phyloP scores from a whole-genome alignment of 2,329 filamentous ascomycete species.

The Calonectria fujianensis region DNA sequence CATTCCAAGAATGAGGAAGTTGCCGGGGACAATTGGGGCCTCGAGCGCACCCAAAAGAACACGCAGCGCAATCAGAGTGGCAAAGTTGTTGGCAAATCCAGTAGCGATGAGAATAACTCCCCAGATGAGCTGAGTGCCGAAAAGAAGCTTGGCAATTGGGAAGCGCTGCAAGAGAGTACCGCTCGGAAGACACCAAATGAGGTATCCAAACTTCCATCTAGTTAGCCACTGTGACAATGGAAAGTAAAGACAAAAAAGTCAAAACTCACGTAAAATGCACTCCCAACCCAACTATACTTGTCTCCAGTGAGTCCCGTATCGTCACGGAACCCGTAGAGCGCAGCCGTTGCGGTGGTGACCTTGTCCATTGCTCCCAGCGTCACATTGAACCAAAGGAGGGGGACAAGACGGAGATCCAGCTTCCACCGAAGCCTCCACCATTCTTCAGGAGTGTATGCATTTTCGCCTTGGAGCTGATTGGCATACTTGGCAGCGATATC shows the following conservation, averaged over 20 bases:
- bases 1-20: constrained; percentile 56
- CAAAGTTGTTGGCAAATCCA: constrained; percentile 54
- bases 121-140: constrained; percentile 53
- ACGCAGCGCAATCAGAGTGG: constrained; percentile 53
- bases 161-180: constrained; percentile 58
- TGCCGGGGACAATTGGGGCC: constrained; percentile 52
- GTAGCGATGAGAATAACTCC: constrained; percentile 54
- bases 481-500: constrained; percentile 35
- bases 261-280: constrained; percentile 36
- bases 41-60: constrained; percentile 58
- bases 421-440: constrained; percentile 47
- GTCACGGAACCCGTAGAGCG: constrained; percentile 54
- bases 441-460: constrained; percentile 38
- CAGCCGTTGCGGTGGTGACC: constrained; percentile 56
- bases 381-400: constrained; percentile 53
- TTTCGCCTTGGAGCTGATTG: constrained; percentile 30
- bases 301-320: constrained; percentile 52
- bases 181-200: constrained; percentile 59
- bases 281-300: constrained; percentile 52
- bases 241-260: neutral
- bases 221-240: neutral
- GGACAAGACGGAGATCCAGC: constrained; percentile 50
- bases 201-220: constrained; percentile 56
- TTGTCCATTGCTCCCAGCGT: constrained; percentile 57
- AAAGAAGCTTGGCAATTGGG: constrained; percentile 60